Evolutionary conservation across 2,329 filamentous ascomycete genomes (phyloP).

Genomic region (Graphilbum fragrans): DNA sequence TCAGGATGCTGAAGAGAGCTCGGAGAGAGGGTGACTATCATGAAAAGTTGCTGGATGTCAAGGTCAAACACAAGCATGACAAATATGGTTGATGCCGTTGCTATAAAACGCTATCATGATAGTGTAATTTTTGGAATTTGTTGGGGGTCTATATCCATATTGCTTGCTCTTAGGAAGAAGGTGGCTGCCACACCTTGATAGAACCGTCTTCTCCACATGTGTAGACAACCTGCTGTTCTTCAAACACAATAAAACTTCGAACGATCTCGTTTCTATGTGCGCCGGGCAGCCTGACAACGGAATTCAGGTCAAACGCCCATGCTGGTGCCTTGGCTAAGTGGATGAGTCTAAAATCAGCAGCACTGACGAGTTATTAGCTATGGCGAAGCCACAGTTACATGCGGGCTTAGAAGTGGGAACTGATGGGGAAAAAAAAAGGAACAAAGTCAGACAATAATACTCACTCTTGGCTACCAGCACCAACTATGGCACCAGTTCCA

Average conservation of each 20-base stretch:
- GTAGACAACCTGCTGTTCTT: constrained; percentile 45
- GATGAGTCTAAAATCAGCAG: constrained; percentile 46
- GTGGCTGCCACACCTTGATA: constrained; percentile 43
- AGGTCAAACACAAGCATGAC: constrained; percentile 87
- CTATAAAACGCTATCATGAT: background rate
- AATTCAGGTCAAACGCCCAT: constrained; percentile 44
- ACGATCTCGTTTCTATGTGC: constrained; percentile 54
- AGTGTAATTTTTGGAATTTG: background rate
- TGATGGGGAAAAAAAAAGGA: constrained; percentile 20
- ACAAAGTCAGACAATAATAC: constrained; percentile 18
- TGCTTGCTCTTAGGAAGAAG: background rate
- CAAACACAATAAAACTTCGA: constrained; percentile 50
- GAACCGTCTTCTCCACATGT: constrained; percentile 47
- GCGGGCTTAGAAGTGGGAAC: constrained; percentile 5
- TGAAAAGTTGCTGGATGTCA: constrained; percentile 73
- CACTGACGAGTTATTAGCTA: constrained; percentile 21
- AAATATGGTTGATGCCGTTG: constrained; percentile 46
- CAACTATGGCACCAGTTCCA: constrained; percentile 44
- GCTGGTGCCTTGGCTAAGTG: constrained; percentile 39
- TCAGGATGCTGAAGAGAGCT: constrained; percentile 70
- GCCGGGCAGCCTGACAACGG: constrained; percentile 46
- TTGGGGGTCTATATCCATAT: too few species aligned
- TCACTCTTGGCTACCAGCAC: constrained; percentile 56
- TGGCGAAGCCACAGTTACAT: constrained; percentile 1
- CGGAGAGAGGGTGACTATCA: constrained; percentile 81